Evolutionary conservation across 768 basidiomycete genomes (phyloP).

Genomic region (Kwoniella europaea): DNA sequence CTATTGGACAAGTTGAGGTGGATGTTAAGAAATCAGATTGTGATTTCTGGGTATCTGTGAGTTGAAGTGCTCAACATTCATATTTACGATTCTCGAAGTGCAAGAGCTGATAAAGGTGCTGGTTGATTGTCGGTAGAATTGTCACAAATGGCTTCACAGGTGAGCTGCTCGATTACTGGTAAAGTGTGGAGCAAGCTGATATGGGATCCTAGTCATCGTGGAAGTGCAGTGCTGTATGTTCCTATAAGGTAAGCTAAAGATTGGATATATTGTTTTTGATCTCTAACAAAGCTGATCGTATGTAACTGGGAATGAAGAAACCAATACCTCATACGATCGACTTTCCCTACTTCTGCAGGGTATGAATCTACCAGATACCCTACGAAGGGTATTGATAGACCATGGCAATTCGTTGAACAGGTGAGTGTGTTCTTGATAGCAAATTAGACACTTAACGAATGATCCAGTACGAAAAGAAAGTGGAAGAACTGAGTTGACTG

Average conservation of each 20-base stretch:
- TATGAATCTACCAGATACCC: conserved; percentile 52
- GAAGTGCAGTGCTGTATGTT: conserved; percentile 74
- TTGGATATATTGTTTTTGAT: no score
- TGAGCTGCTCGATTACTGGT: conserved; percentile 13
- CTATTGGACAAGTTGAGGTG: conserved; percentile 71
- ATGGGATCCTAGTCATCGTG: conserved; percentile 60
- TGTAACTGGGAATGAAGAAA: conserved; percentile 27
- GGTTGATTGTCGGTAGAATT: conserved; percentile 64
- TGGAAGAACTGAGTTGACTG: no score
- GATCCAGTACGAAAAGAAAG: no score
- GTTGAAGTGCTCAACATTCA: conserved; percentile 36
- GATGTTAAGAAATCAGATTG: conserved; percentile 66
- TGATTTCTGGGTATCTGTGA: conserved; percentile 79
- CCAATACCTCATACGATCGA: conserved; percentile 46
- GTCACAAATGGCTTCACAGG: conserved; percentile 79
- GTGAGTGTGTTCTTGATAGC: conserved; percentile 21
- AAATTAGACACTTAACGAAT: no score
- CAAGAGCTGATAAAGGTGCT: neutral
- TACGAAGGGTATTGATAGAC: conserved; percentile 22
- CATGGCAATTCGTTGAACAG: conserved; percentile 41
- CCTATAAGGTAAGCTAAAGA: conserved; percentile 63
- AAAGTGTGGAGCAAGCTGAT: conserved; percentile 1
- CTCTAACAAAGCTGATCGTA: no score
- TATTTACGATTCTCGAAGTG: neutral
- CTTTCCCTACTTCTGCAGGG: conserved; percentile 46